Evolutionary conservation across 225 moss, liverwort and hornwort species (phyloP), one percentile per base, ranked within the genome.

Genomic region (Pleurozium schreberi): DNA sequence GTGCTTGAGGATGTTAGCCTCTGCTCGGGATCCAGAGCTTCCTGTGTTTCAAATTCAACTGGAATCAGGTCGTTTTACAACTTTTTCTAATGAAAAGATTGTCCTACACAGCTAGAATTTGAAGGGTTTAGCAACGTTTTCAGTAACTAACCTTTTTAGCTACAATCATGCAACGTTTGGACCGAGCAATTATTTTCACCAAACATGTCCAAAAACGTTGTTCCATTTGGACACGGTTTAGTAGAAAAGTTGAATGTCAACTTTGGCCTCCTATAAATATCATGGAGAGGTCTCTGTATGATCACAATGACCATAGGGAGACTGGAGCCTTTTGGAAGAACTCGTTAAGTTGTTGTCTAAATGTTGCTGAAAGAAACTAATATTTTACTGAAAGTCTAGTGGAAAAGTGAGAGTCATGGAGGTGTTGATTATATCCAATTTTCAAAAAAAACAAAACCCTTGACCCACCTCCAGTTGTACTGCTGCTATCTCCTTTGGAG

Each of bases 1-100:
- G 88, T 95, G 96, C 87, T 95, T 96, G 34, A 96, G 89, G 83
- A 96, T 96, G 57, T 92, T 98, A 16, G 96, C 95, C 92, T 98
- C 96, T n/a, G 92, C 95, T 90, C 94, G 93, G 63, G 96, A 98
- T 52, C 94, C 93, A 59, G 92, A 92, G 86, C 92, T 93, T 82
- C 93, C 93, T 65, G 91, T 64, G 58, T 67, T 57, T 40, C 65
- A 80, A 47, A 45, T 36, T 42, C 88, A 77, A 77, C 65, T 14
- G 28, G 57, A 36, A 58, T 76, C 66, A 77, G 76, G 76, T 65
- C 38, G 45, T 18, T 12, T 27, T 22, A 11, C 4, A 59, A 40
- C 40, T 18, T 17, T 58, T 50, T 53, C 65, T 53, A 40, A 38
- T 50, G 61, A 18, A n/a, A n/a, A n/a, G 34, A 58, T 34, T 23